Evolutionary conservation across 208 protist genomes (phyloP).

Genomic region (Crithidia thermophila): DNA sequence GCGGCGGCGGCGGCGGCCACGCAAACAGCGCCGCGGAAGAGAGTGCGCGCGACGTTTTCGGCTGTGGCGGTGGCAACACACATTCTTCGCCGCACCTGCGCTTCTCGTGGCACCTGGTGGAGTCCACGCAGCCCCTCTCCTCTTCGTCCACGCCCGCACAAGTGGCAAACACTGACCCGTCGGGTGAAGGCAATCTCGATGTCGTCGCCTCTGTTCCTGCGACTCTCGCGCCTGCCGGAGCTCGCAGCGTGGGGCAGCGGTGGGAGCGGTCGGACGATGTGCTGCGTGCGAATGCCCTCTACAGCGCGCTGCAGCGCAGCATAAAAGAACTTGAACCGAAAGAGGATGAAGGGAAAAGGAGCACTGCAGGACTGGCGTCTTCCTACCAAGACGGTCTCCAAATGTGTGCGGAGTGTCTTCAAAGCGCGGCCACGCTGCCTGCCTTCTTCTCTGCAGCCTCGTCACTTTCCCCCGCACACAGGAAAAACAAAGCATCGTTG

Average conservation of each 20-base stretch:
- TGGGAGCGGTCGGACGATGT: slow-evolving; percentile 31
- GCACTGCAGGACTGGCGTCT: neutral
- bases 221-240: too few species aligned
- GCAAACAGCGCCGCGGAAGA: neutral
- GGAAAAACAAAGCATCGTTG: too few species aligned
- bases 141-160: neutral
- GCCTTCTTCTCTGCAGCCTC: neutral
- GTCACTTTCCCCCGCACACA: too few species aligned
- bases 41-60: neutral
- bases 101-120: slow-evolving; percentile 26
- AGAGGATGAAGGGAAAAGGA: neutral
- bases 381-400: neutral
- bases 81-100: neutral
- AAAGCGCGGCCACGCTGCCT: neutral
- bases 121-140: neutral
- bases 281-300: slow-evolving; percentile 13
- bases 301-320: neutral
- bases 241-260: slow-evolving; percentile 16
- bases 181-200: too few species aligned
- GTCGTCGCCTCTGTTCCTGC: too few species aligned
- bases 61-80: neutral
- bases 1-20: neutral
- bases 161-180: too few species aligned
- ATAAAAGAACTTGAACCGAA: neutral
- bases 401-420: neutral